Evolutionary conservation across 768 basidiomycete genomes (phyloP).

Genomic region (Calocera viscosa): DNA sequence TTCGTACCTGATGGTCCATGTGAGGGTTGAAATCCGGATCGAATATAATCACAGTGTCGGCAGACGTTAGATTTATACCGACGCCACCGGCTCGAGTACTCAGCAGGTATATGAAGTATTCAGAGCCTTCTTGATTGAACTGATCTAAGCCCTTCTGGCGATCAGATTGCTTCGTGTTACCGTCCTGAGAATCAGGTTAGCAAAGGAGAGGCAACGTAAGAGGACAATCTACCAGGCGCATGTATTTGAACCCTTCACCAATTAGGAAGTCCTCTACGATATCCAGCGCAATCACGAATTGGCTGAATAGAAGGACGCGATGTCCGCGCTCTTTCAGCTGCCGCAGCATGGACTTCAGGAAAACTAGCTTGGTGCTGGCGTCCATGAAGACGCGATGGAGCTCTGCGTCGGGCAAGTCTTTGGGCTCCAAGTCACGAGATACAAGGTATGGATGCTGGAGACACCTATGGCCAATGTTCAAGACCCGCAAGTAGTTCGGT

Average conservation of each 20-base stretch:
- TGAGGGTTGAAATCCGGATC: constrained; percentile 99
- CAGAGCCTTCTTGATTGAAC: constrained; percentile 79
- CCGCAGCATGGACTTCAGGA: constrained; percentile 65
- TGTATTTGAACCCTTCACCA: constrained; percentile 67
- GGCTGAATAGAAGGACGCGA: constrained; percentile 82
- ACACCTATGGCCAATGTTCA: constrained; percentile 38
- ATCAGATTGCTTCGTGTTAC: constrained; percentile 68
- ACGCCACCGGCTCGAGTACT: constrained; percentile 90
- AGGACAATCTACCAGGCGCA: constrained; percentile 49
- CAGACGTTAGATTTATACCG: constrained; percentile 72
- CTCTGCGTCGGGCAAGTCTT: constrained; percentile 41
- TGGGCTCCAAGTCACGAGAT: constrained; percentile 65
- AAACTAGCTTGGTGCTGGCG: constrained; percentile 71
- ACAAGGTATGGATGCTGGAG: constrained; percentile 87
- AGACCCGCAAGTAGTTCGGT: neutral
- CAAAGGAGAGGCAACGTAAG: constrained; percentile 5
- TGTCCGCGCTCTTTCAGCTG: constrained; percentile 77
- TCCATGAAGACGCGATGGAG: constrained; percentile 69
- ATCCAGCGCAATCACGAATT: constrained; percentile 83
- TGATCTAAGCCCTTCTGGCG: constrained; percentile 92
- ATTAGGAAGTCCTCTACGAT: constrained; percentile 77
- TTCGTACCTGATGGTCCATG: constrained; percentile 64
- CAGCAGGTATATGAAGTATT: constrained; percentile 81
- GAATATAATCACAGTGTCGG: constrained; percentile 85
- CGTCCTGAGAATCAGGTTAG: constrained; percentile 46